These are phyloP conservation scores for Microsporum ferrugineum DNA, from an alignment of 2,329 filamentous ascomycete species.

Conservation along the genomic window DNA sequence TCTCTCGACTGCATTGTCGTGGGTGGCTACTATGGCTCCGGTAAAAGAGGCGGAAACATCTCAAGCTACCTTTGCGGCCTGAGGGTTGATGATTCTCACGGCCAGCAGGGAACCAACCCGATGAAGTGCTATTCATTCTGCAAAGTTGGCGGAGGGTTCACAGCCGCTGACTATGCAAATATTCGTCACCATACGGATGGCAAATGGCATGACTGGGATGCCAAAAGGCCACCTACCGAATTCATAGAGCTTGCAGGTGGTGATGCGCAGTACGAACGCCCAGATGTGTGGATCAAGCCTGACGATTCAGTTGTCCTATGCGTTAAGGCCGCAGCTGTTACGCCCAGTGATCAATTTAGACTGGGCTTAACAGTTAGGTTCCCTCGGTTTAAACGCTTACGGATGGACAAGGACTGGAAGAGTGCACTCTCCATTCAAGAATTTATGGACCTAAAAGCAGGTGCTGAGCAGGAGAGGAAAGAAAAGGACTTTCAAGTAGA, in stretches of 20 bases:
- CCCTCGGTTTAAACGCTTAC: slow-evolving; percentile 71
- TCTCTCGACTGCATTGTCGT: slow-evolving; percentile 81
- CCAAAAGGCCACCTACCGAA: slow-evolving; percentile 59
- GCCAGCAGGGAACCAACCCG: slow-evolving; percentile 43
- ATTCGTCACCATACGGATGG: slow-evolving; percentile 76
- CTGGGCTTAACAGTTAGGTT: slow-evolving; percentile 72
- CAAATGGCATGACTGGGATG: slow-evolving; percentile 83
- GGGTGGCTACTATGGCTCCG: slow-evolving; percentile 86
- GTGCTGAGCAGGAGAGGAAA: slow-evolving; percentile 57
- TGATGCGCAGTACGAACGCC: slow-evolving; percentile 61
- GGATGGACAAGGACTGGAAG: slow-evolving; percentile 76
- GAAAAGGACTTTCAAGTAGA: slow-evolving; percentile 67
- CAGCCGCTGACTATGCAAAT: slow-evolving; percentile 69
- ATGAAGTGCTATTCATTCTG: slow-evolving; percentile 90
- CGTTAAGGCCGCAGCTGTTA: slow-evolving; percentile 75
- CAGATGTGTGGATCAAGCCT: slow-evolving; percentile 88
- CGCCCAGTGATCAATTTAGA: slow-evolving; percentile 64
- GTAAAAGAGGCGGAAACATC: slow-evolving; percentile 66
- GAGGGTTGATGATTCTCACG: slow-evolving; percentile 58
- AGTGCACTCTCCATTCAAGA: slow-evolving; percentile 66
- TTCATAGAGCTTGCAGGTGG: slow-evolving; percentile 75
- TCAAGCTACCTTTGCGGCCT: slow-evolving; percentile 88
- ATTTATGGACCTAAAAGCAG: slow-evolving; percentile 59
- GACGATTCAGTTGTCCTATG: slow-evolving; percentile 77
- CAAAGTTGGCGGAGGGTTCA: slow-evolving; percentile 93